Conservation (phyloP, 768 basidiomycete genomes). For the Porphyrellus cyaneotinctus region DNA sequence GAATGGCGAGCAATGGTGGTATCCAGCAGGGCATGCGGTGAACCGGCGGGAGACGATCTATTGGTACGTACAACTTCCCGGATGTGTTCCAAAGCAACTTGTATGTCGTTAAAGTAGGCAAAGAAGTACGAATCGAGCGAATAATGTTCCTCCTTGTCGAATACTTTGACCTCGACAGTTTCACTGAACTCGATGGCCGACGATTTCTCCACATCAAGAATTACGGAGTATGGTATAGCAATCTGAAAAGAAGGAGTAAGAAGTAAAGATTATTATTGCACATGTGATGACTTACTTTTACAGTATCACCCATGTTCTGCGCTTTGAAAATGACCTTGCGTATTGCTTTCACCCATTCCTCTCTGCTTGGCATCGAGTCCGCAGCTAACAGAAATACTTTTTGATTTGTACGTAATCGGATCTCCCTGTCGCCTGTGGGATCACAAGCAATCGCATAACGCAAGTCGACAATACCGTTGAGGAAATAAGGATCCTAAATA, state of each 20-base stretch:
- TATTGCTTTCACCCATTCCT: constrained; percentile 96
- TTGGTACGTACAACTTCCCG: constrained; percentile 66
- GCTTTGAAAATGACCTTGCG: constrained; percentile 92
- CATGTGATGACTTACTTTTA: constrained; percentile 57
- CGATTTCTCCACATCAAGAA: constrained; percentile 86
- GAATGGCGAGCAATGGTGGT: constrained; percentile 48
- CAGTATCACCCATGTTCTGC: constrained; percentile 93
- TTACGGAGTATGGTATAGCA: constrained; percentile 87
- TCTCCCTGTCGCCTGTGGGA: constrained; percentile 66
- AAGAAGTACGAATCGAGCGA: constrained; percentile 89
- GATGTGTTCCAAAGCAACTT: constrained; percentile 75
- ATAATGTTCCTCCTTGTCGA: constrained; percentile 74
- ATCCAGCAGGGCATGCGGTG: constrained; percentile 44
- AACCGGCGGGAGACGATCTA: constrained; percentile 32
- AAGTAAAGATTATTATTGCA: background rate
- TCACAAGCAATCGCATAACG: constrained; percentile 93
- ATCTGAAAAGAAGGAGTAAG: constrained; percentile 46
- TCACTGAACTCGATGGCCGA: constrained; percentile 93
- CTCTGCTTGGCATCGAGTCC: constrained; percentile 77
- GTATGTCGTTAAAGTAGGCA: constrained; percentile 86
- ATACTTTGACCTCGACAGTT: constrained; percentile 90
- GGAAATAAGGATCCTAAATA: constrained; percentile 91
- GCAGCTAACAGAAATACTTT: constrained; percentile 67
- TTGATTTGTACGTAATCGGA: constrained; percentile 81
- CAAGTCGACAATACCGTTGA: constrained; percentile 92